Evolutionary conservation across 2,329 filamentous ascomycete species (phyloP).

Genomic region (Cladosporium austrohemisphaericum): DNA sequence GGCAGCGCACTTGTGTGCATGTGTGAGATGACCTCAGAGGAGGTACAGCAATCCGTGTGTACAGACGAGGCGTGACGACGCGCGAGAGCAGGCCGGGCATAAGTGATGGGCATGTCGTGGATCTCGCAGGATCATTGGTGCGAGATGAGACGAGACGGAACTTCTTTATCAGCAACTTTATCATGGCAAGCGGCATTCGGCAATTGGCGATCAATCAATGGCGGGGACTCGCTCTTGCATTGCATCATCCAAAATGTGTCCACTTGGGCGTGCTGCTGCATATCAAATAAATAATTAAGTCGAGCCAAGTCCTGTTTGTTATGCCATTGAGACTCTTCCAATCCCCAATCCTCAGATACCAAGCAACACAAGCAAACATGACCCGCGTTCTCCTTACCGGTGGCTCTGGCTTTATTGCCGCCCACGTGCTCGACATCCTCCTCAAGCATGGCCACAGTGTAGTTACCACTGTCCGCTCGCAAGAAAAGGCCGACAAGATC

Average conservation of each 20-base stretch:
- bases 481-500: conserved; percentile 60
- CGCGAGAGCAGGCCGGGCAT: conserved; percentile 5
- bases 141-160: neutral
- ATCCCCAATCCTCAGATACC: neutral
- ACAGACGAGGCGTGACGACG: neutral
- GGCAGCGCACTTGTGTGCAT: neutral
- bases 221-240: conserved; percentile 3
- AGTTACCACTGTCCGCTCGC: conserved; percentile 60
- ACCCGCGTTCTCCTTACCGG: conserved; percentile 40
- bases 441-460: conserved; percentile 56
- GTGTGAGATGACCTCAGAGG: neutral
- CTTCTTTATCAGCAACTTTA: neutral
- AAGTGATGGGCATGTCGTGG: conserved; percentile 7
- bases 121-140: conserved; percentile 5
- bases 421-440: conserved; percentile 59
- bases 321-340: no score
- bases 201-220: neutral
- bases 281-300: neutral
- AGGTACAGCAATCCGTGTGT: neutral
- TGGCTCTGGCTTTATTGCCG: conserved; percentile 63
- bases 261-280: no score
- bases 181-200: neutral
- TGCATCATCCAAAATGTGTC: neutral
- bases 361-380: conserved; percentile 18
- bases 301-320: neutral